These are phyloP conservation scores for Botrytis hyacinthi DNA, from an alignment of 2,329 filamentous ascomycete species.

Conservation along the genomic window DNA sequence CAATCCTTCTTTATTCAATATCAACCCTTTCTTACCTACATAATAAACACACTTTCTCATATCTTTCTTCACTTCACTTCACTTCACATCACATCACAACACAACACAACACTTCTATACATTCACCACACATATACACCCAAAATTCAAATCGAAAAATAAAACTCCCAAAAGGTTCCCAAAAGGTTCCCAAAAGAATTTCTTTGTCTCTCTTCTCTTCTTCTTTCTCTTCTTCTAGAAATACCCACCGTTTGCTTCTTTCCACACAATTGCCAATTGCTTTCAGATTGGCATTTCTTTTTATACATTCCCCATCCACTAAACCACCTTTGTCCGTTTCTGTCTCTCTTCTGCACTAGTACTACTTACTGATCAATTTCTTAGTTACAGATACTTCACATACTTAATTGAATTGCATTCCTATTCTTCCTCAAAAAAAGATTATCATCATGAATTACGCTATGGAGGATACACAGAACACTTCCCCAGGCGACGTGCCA, in stretches of 20 bases:
- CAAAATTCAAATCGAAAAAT: not conserved
- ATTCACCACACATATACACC: not conserved
- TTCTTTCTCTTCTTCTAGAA: conserved; percentile 1
- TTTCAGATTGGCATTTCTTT: conserved; percentile 21
- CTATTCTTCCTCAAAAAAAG: not conserved
- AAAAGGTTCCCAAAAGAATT: not conserved
- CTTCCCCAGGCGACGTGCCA: conserved; percentile 55
- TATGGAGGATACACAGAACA: conserved; percentile 63
- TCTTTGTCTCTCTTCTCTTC: conserved; percentile 16
- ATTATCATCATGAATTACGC: conserved; percentile 43
- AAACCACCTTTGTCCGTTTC: conserved; percentile 28
- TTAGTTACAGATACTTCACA: not conserved
- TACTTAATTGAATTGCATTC: not conserved
- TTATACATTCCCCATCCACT: conserved; percentile 17
- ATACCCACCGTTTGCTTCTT: conserved; percentile 4
- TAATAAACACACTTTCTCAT: not conserved
- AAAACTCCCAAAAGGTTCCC: not conserved
- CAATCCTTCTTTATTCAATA: not conserved
- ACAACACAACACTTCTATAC: not conserved
- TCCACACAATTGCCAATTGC: conserved; percentile 27
- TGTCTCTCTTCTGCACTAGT: conserved; percentile 10
- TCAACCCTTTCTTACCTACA: not conserved
- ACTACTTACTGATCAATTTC: not conserved
- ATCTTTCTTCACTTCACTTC: not conserved
- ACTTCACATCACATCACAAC: not conserved